Evolutionary conservation across 225 moss, liverwort and hornwort genomes (phyloP).

Genomic region (Physcomitrium patens): DNA sequence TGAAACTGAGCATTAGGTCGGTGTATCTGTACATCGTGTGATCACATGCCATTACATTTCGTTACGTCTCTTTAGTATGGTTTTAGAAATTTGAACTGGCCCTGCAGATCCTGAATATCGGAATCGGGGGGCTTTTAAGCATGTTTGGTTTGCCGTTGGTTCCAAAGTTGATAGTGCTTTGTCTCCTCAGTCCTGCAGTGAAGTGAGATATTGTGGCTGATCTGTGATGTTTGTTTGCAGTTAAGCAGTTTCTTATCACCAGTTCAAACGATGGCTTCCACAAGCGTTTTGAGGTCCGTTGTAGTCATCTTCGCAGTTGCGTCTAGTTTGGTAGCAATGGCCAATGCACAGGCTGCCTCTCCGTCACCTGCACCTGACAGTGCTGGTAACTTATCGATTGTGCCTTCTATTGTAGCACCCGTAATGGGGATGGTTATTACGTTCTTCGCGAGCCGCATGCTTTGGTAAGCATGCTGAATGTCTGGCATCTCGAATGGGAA

Average conservation of each 20-base stretch:
- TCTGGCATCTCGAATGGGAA: not conserved
- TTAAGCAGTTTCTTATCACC: conserved; percentile 2
- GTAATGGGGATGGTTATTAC: conserved; percentile 38
- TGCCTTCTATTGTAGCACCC: conserved; percentile 37
- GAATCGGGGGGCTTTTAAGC: too few relatives aligned
- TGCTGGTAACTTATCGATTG: conserved; percentile 7
- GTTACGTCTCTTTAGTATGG: too few relatives aligned
- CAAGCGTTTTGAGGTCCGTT: conserved; percentile 35
- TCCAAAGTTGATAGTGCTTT: too few relatives aligned
- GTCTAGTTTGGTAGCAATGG: conserved; percentile 32
- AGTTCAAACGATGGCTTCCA: conserved; percentile 38
- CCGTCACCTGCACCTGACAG: conserved; percentile 29
- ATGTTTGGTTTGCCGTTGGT: too few relatives aligned
- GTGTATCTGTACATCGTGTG: too few relatives aligned
- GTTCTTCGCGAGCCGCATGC: conserved; percentile 37
- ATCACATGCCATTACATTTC: too few relatives aligned
- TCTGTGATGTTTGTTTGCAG: not conserved
- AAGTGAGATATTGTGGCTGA: not conserved
- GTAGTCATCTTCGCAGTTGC: conserved; percentile 33
- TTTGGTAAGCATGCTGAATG: conserved; percentile 23
- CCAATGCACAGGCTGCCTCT: conserved; percentile 24
- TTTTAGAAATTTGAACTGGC: too few relatives aligned
- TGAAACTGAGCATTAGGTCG: too few relatives aligned
- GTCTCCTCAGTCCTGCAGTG: too few relatives aligned
- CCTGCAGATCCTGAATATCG: too few relatives aligned